Base-by-base conservation (phyloP, 768 basidiomycete genomes). In the Naematelia encephala region DNA sequence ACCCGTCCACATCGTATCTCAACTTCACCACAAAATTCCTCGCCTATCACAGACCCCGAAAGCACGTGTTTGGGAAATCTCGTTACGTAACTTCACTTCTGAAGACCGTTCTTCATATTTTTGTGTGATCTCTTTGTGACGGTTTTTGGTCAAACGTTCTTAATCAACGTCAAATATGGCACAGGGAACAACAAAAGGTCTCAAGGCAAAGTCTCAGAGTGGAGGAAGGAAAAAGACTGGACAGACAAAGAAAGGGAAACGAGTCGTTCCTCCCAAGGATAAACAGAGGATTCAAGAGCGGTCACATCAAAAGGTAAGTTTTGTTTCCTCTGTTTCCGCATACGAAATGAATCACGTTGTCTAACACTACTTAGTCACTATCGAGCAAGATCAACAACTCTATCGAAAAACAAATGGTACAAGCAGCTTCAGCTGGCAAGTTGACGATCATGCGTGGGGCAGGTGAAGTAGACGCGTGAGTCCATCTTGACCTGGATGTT, bases 311-410 rank as follows among this genome's bases (percentile, higher is more conserved):
- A 86, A 89, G 81, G 91, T 90, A 39, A 34, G 74, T 57, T 26
- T 21, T 22, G n/a, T n/a, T n/a, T n/a, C n/a, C n/a, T n/a, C n/a
- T n/a, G n/a, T n/a, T n/a, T n/a, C n/a, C n/a, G n/a, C n/a, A n/a
- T n/a, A n/a, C n/a, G n/a, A n/a, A n/a, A n/a, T n/a, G n/a, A n/a
- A n/a, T n/a, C n/a, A n/a, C n/a, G n/a, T n/a, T n/a, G n/a, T n/a
- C n/a, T n/a, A n/a, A n/a, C n/a, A n/a, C n/a, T n/a, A 3, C 27
- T n/a, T 72, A 94, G 91, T 81, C 84, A 70, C 82, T 96, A 63
- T 87, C 87, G 59, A 87, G 90, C 52, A 92, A 91, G 79, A 92
- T 96, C 73, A 91, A 89, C 76, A 86, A 85, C 75, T 89, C 88
- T 21, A 92, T 97, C 68, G 92, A 97, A 76, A 82, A 83, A 55